These are phyloP conservation scores for Aspergillus conjunctus DNA, from an alignment of 495 filamentous ascomycete genomes.

Conservation along the genomic window DNA sequence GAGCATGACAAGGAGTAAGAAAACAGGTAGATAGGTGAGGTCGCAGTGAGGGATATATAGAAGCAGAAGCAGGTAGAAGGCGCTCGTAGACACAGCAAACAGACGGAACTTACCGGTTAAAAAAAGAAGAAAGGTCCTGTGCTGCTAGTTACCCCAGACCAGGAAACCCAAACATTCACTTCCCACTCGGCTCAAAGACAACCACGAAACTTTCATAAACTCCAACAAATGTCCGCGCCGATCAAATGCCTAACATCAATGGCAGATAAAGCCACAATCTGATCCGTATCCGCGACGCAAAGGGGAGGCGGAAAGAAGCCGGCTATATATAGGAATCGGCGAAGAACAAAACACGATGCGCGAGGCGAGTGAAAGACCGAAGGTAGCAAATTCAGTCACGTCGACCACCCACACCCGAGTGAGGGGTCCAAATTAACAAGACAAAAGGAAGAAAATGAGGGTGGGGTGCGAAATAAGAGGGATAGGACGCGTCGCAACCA, in stretches of 20 bases:
- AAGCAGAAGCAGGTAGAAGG: constrained; percentile 16
- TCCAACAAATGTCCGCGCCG: constrained; percentile 1
- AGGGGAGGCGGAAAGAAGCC: not conserved
- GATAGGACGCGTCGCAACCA: constrained; percentile 18
- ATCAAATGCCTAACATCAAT: constrained; percentile 7
- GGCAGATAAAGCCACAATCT: not conserved
- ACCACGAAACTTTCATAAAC: constrained; percentile 15
- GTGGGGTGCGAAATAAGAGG: not conserved
- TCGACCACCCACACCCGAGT: constrained; percentile 2
- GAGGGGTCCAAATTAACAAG: not conserved
- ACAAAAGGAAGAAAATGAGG: not conserved
- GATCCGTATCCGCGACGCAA: not conserved
- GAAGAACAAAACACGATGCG: constrained; percentile 17
- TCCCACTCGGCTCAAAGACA: constrained; percentile 14
- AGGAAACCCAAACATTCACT: constrained; percentile 11
- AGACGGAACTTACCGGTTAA: constrained; percentile 6
- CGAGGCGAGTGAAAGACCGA: constrained; percentile 5
- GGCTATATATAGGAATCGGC: constrained; percentile 15
- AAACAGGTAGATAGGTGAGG: not conserved
- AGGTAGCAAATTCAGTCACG: constrained; percentile 11
- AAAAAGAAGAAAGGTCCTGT: constrained; percentile 1
- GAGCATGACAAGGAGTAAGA: not conserved
- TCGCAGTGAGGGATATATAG: not conserved
- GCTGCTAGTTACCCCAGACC: constrained; percentile 6
- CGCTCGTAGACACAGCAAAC: not conserved